Evolutionary conservation across 371 early-diverging fungal species (phyloP).

Genomic region (Mucor mucedo): DNA sequence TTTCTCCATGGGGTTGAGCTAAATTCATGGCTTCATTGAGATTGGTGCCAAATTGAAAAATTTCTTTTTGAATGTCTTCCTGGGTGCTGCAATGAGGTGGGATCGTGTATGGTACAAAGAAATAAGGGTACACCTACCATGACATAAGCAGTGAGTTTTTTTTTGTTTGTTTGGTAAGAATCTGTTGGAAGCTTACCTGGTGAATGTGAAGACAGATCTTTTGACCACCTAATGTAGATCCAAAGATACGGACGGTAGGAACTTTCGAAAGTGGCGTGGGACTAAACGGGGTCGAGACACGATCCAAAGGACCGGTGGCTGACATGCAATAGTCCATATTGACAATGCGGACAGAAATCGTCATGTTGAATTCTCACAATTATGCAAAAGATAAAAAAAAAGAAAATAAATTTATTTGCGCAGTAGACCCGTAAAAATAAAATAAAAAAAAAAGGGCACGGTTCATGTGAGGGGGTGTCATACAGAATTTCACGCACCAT

Average conservation of each 20-base stretch:
- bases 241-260: conserved; percentile 85
- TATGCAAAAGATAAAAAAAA: neutral
- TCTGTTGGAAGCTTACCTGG: conserved; percentile 39
- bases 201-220: conserved; percentile 84
- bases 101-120: conserved; percentile 67
- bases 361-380: conserved; percentile 11
- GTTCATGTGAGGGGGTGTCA: too few species aligned
- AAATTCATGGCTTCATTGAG: conserved; percentile 77
- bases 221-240: conserved; percentile 73
- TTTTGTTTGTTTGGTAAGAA: too few species aligned
- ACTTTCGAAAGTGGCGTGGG: conserved; percentile 53
- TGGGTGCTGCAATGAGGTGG: conserved; percentile 26
- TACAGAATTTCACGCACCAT: too few species aligned
- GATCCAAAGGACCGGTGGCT: conserved; percentile 61
- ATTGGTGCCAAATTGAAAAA: conserved; percentile 69
- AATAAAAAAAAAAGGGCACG: too few species aligned
- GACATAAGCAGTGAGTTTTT: too few species aligned
- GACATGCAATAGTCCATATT: conserved; percentile 69
- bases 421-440: too few species aligned
- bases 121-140: conserved; percentile 78
- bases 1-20: conserved; percentile 34
- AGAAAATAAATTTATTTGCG: neutral
- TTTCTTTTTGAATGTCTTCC: conserved; percentile 43
- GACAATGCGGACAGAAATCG: conserved; percentile 63
- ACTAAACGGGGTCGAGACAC: conserved; percentile 45